Evolutionary conservation across 2,329 filamentous ascomycete species (phyloP).

Genomic region (Phoma sp.): DNA sequence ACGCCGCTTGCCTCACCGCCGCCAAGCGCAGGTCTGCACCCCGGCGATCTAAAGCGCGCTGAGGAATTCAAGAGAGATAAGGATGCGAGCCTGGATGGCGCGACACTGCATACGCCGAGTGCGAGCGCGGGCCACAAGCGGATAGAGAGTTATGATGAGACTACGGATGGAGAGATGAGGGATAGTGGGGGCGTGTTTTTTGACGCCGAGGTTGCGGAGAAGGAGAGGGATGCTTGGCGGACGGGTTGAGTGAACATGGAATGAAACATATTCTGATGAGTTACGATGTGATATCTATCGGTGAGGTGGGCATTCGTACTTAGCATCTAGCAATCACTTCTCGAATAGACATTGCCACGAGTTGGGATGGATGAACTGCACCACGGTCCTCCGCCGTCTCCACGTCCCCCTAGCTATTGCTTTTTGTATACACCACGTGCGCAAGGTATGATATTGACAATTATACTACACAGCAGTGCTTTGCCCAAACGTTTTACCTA

Average conservation of each 20-base stretch:
- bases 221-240: constrained; percentile 14
- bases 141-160: constrained; percentile 14
- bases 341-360: no score
- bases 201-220: constrained; percentile 12
- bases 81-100: constrained; percentile 16
- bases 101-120: constrained; percentile 3
- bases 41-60: constrained; percentile 36
- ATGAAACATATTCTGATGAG: no score
- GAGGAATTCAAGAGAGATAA: constrained; percentile 39
- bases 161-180: constrained; percentile 8
- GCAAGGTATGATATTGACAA: no score
- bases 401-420: no score
- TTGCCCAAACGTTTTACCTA: no score
- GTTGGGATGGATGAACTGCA: no score
- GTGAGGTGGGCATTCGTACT: no score
- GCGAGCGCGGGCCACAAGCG: constrained; percentile 2
- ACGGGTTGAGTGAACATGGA: neutral
- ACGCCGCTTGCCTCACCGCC: constrained; percentile 34
- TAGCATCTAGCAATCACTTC: no score
- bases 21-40: constrained; percentile 21
- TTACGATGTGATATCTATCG: no score
- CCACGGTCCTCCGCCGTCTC: no score
- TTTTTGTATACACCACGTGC: no score
- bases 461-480: no score
- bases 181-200: constrained; percentile 8